Percentiles rank a stretch among this genome's conserved stretches.
phyloP scores from a whole-genome alignment of 495 filamentous ascomycete genomes.

The Penicillium alfredii region DNA sequence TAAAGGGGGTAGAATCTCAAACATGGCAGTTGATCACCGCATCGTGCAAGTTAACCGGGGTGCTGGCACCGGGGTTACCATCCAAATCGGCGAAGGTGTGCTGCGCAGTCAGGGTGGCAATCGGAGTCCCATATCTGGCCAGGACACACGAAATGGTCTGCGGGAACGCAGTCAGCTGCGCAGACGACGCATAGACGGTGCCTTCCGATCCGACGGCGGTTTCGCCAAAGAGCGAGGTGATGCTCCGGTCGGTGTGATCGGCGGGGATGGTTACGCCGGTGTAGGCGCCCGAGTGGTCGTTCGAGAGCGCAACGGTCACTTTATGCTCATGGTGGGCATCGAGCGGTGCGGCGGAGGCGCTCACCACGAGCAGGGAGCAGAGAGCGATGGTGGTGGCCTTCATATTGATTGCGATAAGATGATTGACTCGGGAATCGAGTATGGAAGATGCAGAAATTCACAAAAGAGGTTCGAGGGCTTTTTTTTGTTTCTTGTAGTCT shows the following conservation, averaged over 20 bases:
- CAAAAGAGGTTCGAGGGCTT: neutral
- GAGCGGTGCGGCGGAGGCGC: constrained; percentile 11
- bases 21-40: constrained; percentile 13
- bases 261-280: constrained; percentile 12
- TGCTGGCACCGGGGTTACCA: constrained; percentile 12
- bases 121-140: constrained; percentile 8
- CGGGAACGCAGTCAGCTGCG: constrained; percentile 15
- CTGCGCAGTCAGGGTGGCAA: constrained; percentile 15
- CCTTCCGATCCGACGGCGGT: constrained; percentile 16
- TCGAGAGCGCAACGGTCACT: constrained; percentile 19
- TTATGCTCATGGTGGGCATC: constrained; percentile 7
- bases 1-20: too few species aligned
- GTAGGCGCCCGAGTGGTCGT: constrained; percentile 21
- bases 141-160: constrained; percentile 15
- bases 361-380: constrained; percentile 12
- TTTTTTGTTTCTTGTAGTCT: neutral
- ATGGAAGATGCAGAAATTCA: too few species aligned
- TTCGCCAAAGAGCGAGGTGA: constrained; percentile 15
- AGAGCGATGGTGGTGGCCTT: constrained; percentile 13
- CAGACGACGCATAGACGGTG: constrained; percentile 13
- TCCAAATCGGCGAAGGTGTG: constrained; percentile 18
- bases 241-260: constrained; percentile 8
- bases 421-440: too few species aligned
- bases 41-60: constrained; percentile 15
- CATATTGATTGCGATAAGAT: constrained; percentile 15